Evolutionary conservation across 208 protist species (phyloP).

Genomic region (Acanthamoeba castellanii): DNA sequence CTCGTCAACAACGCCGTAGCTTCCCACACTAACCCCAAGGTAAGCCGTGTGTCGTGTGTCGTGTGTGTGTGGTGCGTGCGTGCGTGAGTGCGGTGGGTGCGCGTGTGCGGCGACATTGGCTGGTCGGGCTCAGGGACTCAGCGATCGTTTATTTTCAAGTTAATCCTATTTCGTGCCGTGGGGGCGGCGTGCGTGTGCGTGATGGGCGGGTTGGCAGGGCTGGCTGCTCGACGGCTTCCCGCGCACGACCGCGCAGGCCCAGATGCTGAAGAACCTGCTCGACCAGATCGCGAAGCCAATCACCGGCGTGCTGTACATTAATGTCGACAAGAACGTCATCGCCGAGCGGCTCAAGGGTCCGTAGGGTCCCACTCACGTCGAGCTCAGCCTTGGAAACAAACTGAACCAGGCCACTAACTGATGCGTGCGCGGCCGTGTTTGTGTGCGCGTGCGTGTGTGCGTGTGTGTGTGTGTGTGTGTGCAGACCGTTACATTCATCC

Average conservation of each 20-base stretch:
- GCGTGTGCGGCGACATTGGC: no score
- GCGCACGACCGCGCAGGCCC: conserved; percentile 94
- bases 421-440: no score
- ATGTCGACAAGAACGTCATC: conserved; percentile 94
- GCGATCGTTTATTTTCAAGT: no score
- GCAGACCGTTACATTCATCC: conserved; percentile 91
- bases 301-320: conserved; percentile 93
- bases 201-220: conserved; percentile 81
- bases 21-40: neutral
- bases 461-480: no score
- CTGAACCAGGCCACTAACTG: neutral
- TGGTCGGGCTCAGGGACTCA: neutral
- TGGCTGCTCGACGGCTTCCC: conserved; percentile 97
- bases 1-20: conserved; percentile 41
- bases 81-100: neutral
- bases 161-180: no score
- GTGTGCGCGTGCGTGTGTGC: no score
- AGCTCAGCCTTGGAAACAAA: neutral
- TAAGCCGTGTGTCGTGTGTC: neutral
- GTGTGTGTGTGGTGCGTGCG: no score
- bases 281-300: conserved; percentile 88
- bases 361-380: neutral
- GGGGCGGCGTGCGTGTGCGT: neutral
- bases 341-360: conserved; percentile 93
- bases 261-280: conserved; percentile 92